phyloP scores from a whole-genome alignment of 345 rosid species.

The Xanthoceras sorbifolium region DNA sequence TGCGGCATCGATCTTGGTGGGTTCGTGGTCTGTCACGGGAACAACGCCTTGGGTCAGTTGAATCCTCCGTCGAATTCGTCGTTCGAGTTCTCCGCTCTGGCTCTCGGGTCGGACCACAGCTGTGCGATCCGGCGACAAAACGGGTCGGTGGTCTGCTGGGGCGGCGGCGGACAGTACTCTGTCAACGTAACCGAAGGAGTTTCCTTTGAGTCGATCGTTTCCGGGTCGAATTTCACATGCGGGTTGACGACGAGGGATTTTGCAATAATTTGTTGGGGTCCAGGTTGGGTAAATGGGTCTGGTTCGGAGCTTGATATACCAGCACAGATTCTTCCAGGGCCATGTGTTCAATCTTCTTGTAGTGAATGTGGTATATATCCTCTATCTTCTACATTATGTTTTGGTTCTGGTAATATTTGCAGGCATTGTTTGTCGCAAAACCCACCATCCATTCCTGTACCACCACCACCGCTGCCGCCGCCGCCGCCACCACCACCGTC shows the following conservation, averaged over 20 bases:
- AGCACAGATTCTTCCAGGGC: conserved; percentile 62
- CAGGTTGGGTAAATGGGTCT: conserved; percentile 43
- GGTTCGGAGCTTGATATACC: conserved; percentile 30
- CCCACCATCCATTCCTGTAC: conserved; percentile 13
- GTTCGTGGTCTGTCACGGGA: conserved; percentile 57
- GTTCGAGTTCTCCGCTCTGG: conserved; percentile 42
- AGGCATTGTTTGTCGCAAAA: conserved; percentile 29
- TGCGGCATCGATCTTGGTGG: conserved; percentile 72
- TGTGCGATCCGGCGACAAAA: conserved; percentile 57
- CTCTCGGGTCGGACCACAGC: conserved; percentile 63
- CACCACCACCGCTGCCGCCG: conserved; percentile 16
- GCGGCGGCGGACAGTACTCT: conserved; percentile 44
- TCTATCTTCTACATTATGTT: conserved; percentile 50
- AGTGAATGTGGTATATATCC: conserved; percentile 51
- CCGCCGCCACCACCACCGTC: conserved; percentile 14
- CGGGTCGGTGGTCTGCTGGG: conserved; percentile 75
- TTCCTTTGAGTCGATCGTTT: conserved; percentile 62
- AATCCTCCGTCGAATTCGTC: conserved; percentile 43
- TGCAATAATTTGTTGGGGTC: conserved; percentile 76
- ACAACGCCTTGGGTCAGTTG: conserved; percentile 56
- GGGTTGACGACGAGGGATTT: conserved; percentile 52
- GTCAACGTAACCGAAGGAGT: conserved; percentile 33
- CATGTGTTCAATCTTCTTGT: conserved; percentile 56
- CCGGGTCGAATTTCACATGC: conserved; percentile 70
- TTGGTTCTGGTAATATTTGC: conserved; percentile 58